Evolutionary conservation across 139 green algal genomes (phyloP).

Genomic region (Chlorella sp.): DNA sequence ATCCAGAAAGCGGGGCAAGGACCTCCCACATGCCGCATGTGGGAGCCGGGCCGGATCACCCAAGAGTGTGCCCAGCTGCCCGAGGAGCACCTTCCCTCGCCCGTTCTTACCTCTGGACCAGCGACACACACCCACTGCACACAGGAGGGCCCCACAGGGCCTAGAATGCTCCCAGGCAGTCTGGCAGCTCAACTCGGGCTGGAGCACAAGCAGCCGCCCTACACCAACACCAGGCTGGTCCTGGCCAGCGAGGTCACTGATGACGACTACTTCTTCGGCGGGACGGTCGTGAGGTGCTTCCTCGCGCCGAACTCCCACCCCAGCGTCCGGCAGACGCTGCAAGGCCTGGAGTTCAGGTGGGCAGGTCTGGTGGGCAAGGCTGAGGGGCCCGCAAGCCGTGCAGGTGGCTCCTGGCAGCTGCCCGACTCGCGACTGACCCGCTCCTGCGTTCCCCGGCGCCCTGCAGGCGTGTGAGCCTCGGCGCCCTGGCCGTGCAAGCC

Average conservation of each 20-base stretch:
- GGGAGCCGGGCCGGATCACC: too few species aligned
- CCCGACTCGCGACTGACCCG: not conserved
- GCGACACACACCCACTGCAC: too few species aligned
- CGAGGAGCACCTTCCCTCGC: too few species aligned
- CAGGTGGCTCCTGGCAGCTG: not conserved
- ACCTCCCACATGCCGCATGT: too few species aligned
- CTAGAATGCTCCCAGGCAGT: too few species aligned
- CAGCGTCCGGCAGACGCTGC: slow-evolving; percentile 25
- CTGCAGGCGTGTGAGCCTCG: slow-evolving; percentile 40
- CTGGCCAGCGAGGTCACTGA: not conserved
- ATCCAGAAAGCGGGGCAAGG: too few species aligned
- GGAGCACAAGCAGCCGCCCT: not conserved
- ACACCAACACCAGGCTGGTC: slow-evolving; percentile 10
- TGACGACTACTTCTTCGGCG: slow-evolving; percentile 11
- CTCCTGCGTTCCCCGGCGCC: not conserved
- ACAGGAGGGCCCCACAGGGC: too few species aligned
- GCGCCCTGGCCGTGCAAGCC: slow-evolving; percentile 40
- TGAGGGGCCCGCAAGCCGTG: not conserved
- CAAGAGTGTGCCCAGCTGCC: too few species aligned
- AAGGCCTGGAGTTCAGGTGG: slow-evolving; percentile 24
- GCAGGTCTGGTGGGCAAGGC: not conserved
- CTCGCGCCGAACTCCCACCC: slow-evolving; percentile 14
- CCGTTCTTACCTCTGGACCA: too few species aligned
- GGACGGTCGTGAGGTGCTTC: slow-evolving; percentile 39
- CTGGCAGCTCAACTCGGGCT: not conserved